phyloP scores from a whole-genome alignment of 139 green algal genomes.

The Asterochloris erici region DNA sequence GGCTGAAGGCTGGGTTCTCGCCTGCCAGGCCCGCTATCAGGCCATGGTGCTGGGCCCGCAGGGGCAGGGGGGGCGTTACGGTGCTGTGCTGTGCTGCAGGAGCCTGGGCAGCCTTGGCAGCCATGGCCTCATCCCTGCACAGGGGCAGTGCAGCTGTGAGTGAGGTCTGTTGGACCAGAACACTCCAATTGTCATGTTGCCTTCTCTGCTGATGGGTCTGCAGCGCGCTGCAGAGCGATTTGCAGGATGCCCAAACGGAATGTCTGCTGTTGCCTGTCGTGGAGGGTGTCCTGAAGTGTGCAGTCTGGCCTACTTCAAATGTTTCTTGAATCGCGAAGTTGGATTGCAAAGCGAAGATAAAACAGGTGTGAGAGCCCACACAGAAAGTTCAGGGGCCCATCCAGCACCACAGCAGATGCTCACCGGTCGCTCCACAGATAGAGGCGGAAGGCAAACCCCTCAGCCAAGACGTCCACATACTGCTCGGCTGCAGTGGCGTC shows the following conservation, averaged over 20 bases:
- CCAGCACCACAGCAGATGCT: background rate
- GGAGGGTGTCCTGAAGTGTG: no score
- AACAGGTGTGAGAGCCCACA: background rate
- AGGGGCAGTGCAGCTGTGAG: no score
- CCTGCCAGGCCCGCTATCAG: constrained; percentile 39
- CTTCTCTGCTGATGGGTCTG: no score
- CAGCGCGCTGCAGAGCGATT: no score
- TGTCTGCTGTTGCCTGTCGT: no score
- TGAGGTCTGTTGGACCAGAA: no score
- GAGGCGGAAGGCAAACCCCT: constrained; percentile 78
- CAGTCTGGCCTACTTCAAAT: no score
- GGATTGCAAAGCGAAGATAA: no score
- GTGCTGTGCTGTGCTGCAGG: no score
- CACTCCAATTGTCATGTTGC: no score
- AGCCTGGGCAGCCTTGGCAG: constrained; percentile 11
- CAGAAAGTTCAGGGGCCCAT: background rate
- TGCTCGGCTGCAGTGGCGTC: constrained; percentile 44
- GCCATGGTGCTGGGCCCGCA: constrained; percentile 63
- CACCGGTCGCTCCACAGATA: constrained; percentile 34
- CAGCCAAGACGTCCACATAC: constrained; percentile 62
- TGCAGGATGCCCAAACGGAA: no score
- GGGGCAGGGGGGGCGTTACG: background rate
- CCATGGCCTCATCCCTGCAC: constrained; percentile 24
- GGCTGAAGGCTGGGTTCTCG: constrained; percentile 49
- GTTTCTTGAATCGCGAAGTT: no score